Evolutionary conservation across 306 rosid species (phyloP).

Genomic region (Luffa aegyptiaca): DNA sequence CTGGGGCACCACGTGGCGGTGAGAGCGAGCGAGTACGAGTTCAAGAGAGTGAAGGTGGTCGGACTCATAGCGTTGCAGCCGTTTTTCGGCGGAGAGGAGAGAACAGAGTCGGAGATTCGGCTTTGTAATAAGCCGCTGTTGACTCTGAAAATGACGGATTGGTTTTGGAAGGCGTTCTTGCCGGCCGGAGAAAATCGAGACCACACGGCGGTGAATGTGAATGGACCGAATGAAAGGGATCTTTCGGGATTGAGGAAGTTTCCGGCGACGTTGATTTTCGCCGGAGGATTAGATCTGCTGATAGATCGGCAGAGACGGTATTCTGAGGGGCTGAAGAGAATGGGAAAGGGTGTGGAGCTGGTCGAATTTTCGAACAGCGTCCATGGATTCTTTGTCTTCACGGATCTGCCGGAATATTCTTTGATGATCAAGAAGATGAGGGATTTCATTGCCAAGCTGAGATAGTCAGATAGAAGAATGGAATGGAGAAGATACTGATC

Average conservation of each 20-base stretch:
- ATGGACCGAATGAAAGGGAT: no score
- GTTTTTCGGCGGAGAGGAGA: neutral
- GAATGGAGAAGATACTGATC: no score
- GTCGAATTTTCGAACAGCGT: slow-evolving; percentile 11
- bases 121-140: no score
- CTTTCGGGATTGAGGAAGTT: no score
- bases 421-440: neutral
- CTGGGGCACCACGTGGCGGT: slow-evolving; percentile 13
- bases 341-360: slow-evolving; percentile 17
- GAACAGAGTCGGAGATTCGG: no score
- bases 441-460: slow-evolving; percentile 4
- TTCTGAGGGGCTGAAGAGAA: slow-evolving; percentile 8
- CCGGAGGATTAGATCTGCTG: slow-evolving; percentile 22
- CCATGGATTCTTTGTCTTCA: slow-evolving; percentile 11
- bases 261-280: slow-evolving; percentile 8
- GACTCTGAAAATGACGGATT: no score
- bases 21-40: neutral
- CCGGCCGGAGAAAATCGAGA: no score
- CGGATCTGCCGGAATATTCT: neutral
- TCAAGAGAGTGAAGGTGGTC: neutral
- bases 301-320: slow-evolving; percentile 19
- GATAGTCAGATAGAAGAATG: no score
- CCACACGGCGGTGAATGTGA: no score
- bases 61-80: slow-evolving; percentile 24
- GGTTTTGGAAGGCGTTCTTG: no score